phyloP scores from a whole-genome alignment of 202 grass and related monocot genomes.

The Panicum hallii region DNA sequence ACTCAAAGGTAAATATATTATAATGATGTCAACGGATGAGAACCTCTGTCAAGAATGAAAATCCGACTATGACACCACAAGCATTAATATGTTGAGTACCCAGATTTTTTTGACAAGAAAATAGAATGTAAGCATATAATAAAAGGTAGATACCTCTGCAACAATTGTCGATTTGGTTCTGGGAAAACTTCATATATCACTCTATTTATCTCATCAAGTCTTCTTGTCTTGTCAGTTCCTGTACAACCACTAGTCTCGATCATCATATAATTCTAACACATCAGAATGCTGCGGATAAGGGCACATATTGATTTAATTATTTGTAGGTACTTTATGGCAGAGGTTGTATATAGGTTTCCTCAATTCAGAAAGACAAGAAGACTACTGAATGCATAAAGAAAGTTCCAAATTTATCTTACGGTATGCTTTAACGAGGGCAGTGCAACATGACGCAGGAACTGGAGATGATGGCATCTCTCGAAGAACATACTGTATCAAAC shows the following conservation, averaged over 20 bases:
- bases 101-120: slow-evolving; percentile 1
- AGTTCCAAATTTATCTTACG: slow-evolving; percentile 64
- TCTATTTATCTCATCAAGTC: slow-evolving; percentile 74
- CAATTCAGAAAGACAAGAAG: slow-evolving; percentile 39
- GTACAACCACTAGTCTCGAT: slow-evolving; percentile 53
- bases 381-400: slow-evolving; percentile 36
- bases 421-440: slow-evolving; percentile 81
- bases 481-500: slow-evolving; percentile 76
- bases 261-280: slow-evolving; percentile 39
- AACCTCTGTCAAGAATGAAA: slow-evolving; percentile 23
- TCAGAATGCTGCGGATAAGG: slow-evolving; percentile 34
- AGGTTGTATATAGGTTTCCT: slow-evolving; percentile 6
- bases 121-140: slow-evolving; percentile 4
- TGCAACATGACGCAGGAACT: slow-evolving; percentile 89
- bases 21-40: not conserved
- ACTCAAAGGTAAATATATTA: slow-evolving; percentile 25
- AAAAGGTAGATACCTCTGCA: slow-evolving; percentile 75
- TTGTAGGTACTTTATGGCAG: slow-evolving; percentile 37
- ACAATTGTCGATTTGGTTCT: slow-evolving; percentile 79
- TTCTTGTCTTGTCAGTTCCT: slow-evolving; percentile 78
- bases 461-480: slow-evolving; percentile 92
- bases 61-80: slow-evolving; percentile 7
- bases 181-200: slow-evolving; percentile 96
- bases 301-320: slow-evolving; percentile 37
- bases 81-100: slow-evolving; percentile 7